Percentiles rank a stretch among this genome's conserved stretches.
phyloP scores from a whole-genome alignment of 2,329 filamentous ascomycete genomes.

The Neofusicoccum umdonicola region DNA sequence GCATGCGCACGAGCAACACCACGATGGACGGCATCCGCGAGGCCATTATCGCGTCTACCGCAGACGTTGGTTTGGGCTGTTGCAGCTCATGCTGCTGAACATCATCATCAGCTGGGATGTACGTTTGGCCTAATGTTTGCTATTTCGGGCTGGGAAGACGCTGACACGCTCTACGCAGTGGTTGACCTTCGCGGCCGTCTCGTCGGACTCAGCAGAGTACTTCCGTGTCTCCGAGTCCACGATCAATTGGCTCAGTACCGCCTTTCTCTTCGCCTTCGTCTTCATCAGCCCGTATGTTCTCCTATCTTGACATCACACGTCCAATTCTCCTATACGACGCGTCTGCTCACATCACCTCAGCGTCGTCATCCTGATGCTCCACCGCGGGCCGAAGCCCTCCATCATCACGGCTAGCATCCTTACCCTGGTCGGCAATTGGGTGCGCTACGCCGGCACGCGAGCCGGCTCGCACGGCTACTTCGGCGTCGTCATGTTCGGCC shows the following conservation, averaged over 20 bases:
- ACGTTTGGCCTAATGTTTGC: conserved; percentile 44
- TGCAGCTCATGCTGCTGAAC: conserved; percentile 82
- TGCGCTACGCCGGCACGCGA: conserved; percentile 72
- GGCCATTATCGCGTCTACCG: conserved; percentile 63
- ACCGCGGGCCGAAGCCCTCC: conserved; percentile 70
- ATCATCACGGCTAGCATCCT: conserved; percentile 72
- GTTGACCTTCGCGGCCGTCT: conserved; percentile 87
- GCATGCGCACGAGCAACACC: not conserved
- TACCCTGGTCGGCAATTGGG: conserved; percentile 82
- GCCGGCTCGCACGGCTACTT: conserved; percentile 60
- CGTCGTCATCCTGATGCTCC: conserved; percentile 71
- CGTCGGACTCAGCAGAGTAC: conserved; percentile 69
- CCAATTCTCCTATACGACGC: not conserved
- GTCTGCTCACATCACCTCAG: conserved; percentile 20
- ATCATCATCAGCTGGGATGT: conserved; percentile 95
- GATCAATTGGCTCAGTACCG: conserved; percentile 92
- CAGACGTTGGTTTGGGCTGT: conserved; percentile 82
- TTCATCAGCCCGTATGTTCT: conserved; percentile 61
- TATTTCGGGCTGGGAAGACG: not conserved
- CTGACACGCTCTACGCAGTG: conserved; percentile 56
- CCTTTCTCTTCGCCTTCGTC: conserved; percentile 82
- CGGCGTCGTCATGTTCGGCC: conserved; percentile 80
- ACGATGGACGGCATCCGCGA: not conserved
- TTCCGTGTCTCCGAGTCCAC: conserved; percentile 71
- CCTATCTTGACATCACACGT: not conserved